phyloP scores from a whole-genome alignment of 202 grass and related monocot species.

The Elaeis oleifera region DNA sequence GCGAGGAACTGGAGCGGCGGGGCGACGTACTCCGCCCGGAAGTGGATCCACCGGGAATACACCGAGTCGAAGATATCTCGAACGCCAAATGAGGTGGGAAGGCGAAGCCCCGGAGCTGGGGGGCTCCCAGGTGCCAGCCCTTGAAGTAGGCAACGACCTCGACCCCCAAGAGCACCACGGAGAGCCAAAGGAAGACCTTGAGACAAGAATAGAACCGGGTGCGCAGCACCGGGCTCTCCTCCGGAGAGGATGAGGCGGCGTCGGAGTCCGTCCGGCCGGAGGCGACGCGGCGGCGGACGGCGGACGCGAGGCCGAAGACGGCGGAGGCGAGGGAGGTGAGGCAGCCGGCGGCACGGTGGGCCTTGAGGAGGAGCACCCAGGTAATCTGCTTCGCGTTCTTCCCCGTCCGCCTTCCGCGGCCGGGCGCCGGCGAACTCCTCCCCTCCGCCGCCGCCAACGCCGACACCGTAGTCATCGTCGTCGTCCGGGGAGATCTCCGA shows the following conservation, averaged over 20 bases:
- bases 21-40: constrained; percentile 76
- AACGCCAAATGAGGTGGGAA: constrained; percentile 8
- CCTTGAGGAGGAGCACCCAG: constrained; percentile 94
- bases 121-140: constrained; percentile 61
- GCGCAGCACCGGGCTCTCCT: constrained; percentile 60
- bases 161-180: constrained; percentile 55
- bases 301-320: constrained; percentile 56
- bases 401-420: constrained; percentile 28
- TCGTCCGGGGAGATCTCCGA: constrained; percentile 49
- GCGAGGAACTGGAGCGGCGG: constrained; percentile 82
- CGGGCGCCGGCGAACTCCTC: background rate
- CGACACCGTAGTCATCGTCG: constrained; percentile 38
- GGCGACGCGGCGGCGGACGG: constrained; percentile 40
- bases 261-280: constrained; percentile 43
- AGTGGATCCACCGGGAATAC: constrained; percentile 64
- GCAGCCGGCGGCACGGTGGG: constrained; percentile 78
- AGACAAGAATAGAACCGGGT: constrained; percentile 59
- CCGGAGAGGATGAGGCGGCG: constrained; percentile 19
- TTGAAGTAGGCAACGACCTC: constrained; percentile 69
- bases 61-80: constrained; percentile 53
- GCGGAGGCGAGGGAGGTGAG: constrained; percentile 68
- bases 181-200: constrained; percentile 51
- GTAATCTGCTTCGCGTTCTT: constrained; percentile 98
- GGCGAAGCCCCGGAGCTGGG: constrained; percentile 16
- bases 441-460: background rate